phyloP scores from a whole-genome alignment of 257 asterid genomes.

The Rhazya stricta region DNA sequence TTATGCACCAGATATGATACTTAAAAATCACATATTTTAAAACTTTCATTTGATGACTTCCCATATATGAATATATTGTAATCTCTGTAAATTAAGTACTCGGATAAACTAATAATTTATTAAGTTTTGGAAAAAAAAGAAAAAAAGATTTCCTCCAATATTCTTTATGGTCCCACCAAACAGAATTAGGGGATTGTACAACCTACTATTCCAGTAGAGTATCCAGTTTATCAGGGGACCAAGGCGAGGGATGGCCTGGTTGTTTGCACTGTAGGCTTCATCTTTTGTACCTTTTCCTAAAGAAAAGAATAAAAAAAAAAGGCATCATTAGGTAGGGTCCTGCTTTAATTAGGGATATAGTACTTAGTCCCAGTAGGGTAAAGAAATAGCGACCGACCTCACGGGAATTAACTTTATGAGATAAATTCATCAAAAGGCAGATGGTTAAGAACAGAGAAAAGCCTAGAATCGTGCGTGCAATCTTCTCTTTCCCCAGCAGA shows the following conservation, averaged over 20 bases:
- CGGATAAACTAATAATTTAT: too few species aligned
- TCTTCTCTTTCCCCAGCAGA: not conserved
- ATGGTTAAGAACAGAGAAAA: constrained; percentile 4
- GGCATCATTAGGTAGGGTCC: constrained; percentile 1
- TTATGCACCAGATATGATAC: too few species aligned
- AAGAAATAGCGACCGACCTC: constrained; percentile 17
- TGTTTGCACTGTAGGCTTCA: not conserved
- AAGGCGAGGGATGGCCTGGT: not conserved
- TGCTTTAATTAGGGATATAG: constrained; percentile 14
- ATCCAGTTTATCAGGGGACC: not conserved
- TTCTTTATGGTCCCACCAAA: not conserved
- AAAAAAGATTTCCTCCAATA: too few species aligned
- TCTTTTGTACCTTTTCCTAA: not conserved
- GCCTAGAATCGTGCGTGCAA: constrained; percentile 16
- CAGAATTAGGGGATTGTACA: not conserved
- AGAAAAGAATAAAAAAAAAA: not conserved
- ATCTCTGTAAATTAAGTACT: too few species aligned
- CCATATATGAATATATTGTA: too few species aligned
- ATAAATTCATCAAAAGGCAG: not conserved
- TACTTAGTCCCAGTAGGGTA: constrained; percentile 18
- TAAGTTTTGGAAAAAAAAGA: too few species aligned
- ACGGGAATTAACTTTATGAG: constrained; percentile 9
- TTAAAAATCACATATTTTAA: too few species aligned
- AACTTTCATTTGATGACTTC: too few species aligned
- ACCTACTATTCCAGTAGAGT: not conserved